Evolutionary conservation across 176 grass and related monocot genomes (phyloP).

Genomic region (Aegilops tauschii): DNA sequence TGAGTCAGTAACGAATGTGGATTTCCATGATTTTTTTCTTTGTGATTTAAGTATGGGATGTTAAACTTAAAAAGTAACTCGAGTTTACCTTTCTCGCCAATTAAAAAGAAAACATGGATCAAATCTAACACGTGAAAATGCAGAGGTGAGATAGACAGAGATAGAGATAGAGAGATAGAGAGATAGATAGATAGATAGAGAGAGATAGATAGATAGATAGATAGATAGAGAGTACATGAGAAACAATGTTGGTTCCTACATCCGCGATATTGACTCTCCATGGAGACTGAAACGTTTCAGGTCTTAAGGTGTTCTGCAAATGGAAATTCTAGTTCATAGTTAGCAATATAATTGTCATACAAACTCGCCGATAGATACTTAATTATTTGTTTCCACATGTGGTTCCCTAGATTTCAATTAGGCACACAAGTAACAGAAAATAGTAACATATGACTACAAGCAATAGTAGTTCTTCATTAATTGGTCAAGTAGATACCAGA

Average conservation of each 20-base stretch:
- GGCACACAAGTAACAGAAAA: too few relatives aligned
- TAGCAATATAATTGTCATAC: background rate
- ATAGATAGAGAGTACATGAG: background rate
- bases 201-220: background rate
- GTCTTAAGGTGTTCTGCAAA: background rate
- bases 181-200: background rate
- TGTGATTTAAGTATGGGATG: background rate
- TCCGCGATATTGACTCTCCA: background rate
- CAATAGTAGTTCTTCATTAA: background rate
- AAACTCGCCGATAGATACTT: too few relatives aligned
- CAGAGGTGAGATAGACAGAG: background rate
- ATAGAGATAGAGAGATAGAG: rapidly evolving
- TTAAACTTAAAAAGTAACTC: background rate
- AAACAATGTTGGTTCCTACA: background rate
- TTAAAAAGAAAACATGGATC: background rate
- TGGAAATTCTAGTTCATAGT: background rate
- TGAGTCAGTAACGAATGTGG: background rate
- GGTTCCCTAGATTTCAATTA: too few relatives aligned
- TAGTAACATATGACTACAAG: too few relatives aligned
- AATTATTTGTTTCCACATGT: too few relatives aligned
- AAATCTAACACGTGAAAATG: background rate
- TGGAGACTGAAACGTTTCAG: background rate
- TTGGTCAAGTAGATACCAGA: background rate
- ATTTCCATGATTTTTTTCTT: background rate
- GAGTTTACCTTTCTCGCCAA: background rate